Conservation (phyloP, 129 eudicot species). For the Helichrysum umbraculigerum region DNA sequence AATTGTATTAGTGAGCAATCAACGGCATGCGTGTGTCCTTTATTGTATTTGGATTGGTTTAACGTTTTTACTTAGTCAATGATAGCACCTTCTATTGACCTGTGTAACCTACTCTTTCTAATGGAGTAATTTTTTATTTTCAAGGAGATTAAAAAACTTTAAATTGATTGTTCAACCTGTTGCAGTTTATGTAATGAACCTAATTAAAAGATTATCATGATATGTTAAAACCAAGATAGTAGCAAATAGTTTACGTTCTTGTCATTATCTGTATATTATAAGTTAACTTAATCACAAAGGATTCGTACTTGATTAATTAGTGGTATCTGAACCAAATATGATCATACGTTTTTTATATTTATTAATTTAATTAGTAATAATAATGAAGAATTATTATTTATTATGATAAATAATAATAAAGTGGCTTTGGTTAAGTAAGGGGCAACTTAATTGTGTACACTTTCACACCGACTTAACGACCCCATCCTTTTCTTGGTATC, state of each 20-base stretch:
- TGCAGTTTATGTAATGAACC: no score
- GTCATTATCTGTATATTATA: neutral
- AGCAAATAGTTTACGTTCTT: neutral
- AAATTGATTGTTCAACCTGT: no score
- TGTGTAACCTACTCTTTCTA: constrained; percentile 10
- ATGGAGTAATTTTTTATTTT: neutral
- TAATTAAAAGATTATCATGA: no score
- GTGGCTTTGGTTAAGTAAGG: neutral
- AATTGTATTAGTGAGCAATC: constrained; percentile 13
- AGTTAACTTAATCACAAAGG: no score
- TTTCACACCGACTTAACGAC: constrained; percentile 1
- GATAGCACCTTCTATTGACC: constrained; percentile 31
- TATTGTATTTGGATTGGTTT: constrained; percentile 10
- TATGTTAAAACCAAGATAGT: no score
- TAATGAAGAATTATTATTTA: no score
- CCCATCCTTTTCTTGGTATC: constrained; percentile 2
- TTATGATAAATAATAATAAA: no score
- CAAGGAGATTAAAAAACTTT: no score
- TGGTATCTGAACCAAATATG: no score
- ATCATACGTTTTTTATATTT: neutral
- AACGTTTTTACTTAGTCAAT: constrained; percentile 30
- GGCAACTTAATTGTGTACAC: neutral
- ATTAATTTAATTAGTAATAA: no score
- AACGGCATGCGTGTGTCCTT: constrained; percentile 10
- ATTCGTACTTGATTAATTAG: neutral